Conservation (phyloP, 2,329 filamentous ascomycete species). For the Fusarium brevicatenulatum region DNA sequence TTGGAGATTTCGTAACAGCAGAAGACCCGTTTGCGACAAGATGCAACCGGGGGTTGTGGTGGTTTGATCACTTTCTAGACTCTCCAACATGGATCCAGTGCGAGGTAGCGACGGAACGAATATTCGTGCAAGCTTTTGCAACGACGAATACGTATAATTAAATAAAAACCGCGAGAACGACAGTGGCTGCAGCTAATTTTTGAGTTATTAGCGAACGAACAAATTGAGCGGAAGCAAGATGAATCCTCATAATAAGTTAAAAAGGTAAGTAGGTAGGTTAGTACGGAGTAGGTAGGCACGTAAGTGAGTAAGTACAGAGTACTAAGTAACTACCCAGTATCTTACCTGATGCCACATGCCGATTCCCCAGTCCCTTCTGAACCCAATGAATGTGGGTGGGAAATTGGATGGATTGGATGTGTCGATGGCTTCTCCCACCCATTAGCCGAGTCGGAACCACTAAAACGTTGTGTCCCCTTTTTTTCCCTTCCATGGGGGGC, state of each 20-base stretch:
- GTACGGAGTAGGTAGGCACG: background rate
- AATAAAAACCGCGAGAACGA: constrained; percentile 17
- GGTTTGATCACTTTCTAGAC: constrained; percentile 14
- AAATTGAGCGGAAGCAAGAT: constrained; percentile 8
- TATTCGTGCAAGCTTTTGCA: constrained; percentile 5
- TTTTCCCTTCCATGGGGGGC: constrained; percentile 19
- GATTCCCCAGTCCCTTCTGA: constrained; percentile 32
- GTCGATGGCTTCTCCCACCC: constrained; percentile 42
- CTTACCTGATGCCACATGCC: constrained; percentile 18
- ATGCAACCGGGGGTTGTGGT: constrained; percentile 28
- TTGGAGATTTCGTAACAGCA: constrained; percentile 29
- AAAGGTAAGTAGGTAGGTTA: background rate
- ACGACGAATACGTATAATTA: constrained; percentile 1
- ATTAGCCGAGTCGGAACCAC: constrained; percentile 40
- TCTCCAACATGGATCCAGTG: constrained; percentile 7
- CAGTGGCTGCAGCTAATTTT: background rate
- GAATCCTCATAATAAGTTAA: constrained; percentile 7
- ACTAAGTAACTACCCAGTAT: background rate
- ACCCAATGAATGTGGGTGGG: constrained; percentile 38
- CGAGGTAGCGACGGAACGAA: constrained; percentile 2
- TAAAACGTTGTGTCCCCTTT: constrained; percentile 37
- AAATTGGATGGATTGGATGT: constrained; percentile 45
- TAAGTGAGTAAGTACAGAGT: background rate
- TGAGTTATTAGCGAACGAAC: background rate
- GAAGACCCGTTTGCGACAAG: constrained; percentile 30